Conservation (phyloP, 1,284 basidiomycete species). For the Microbotryum scabiosae region DNA sequence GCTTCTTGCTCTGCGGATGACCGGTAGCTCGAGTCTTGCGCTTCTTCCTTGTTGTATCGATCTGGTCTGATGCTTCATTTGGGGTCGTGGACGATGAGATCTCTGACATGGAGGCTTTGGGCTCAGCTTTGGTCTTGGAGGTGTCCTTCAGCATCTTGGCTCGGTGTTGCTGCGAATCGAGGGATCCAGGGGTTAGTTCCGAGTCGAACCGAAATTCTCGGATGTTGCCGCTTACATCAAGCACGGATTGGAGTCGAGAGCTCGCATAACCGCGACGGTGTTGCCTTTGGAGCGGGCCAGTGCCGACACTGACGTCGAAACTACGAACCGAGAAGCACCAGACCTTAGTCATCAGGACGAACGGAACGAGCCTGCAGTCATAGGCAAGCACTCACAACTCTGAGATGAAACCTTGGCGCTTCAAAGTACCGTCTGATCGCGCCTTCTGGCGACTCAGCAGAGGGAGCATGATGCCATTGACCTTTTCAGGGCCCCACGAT, state of each 20-base stretch:
- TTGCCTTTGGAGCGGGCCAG: conserved; percentile 37
- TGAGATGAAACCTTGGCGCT: conserved; percentile 51
- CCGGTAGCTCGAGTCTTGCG: no score
- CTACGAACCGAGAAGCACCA: neutral
- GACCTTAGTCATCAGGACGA: neutral
- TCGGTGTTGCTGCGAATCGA: no score
- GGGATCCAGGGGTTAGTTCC: no score
- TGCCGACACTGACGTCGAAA: conserved; percentile 46
- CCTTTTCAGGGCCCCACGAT: conserved; percentile 75
- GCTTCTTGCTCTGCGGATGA: no score
- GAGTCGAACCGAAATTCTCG: no score
- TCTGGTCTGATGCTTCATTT: no score
- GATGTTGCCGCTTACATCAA: conserved; percentile 47
- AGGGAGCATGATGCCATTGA: conserved; percentile 83
- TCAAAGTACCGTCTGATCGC: conserved; percentile 51
- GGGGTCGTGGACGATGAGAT: no score
- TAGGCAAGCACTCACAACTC: conserved; percentile 40
- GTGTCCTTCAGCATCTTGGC: no score
- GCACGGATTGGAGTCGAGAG: conserved; percentile 57
- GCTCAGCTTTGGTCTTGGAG: no score
- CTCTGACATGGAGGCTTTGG: no score
- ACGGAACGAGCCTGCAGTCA: neutral
- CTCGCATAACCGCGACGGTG: neutral
- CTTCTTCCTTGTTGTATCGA: no score
- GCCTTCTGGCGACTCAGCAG: conserved; percentile 85